Conservation (phyloP, 257 asterid genomes). For the Jasminum sambac region DNA sequence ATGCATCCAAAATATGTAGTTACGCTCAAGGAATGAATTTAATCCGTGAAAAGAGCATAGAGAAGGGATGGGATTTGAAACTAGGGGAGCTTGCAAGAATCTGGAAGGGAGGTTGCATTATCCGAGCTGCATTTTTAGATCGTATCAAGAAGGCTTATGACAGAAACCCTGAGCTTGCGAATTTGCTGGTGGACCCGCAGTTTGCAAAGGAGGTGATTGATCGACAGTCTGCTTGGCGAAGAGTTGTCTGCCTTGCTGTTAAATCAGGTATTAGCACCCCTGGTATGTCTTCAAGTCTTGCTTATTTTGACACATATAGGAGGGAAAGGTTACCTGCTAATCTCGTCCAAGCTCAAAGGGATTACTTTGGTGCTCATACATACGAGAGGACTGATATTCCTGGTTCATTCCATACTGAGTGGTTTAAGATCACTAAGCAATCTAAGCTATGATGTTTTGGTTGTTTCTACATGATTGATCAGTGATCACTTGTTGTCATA, state of each 20-base stretch:
- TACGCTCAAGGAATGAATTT: slow-evolving; percentile 81
- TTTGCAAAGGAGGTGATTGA: slow-evolving; percentile 57
- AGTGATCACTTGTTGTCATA: not conserved
- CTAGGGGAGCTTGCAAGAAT: slow-evolving; percentile 75
- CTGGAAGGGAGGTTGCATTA: slow-evolving; percentile 80
- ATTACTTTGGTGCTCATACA: slow-evolving; percentile 75
- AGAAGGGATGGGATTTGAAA: slow-evolving; percentile 64
- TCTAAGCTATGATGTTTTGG: slow-evolving; percentile 46
- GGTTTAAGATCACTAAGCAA: slow-evolving; percentile 64
- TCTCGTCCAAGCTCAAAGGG: slow-evolving; percentile 78
- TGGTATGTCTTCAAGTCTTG: slow-evolving; percentile 69
- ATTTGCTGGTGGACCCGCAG: slow-evolving; percentile 67
- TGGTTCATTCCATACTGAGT: slow-evolving; percentile 68
- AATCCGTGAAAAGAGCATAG: slow-evolving; percentile 62
- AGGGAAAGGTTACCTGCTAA: slow-evolving; percentile 66
- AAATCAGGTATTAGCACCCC: slow-evolving; percentile 69
- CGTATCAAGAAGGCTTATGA: slow-evolving; percentile 74
- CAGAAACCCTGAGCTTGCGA: slow-evolving; percentile 59
- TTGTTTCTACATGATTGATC: slow-evolving; percentile 14
- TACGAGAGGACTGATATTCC: slow-evolving; percentile 61
- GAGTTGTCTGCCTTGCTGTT: slow-evolving; percentile 66
- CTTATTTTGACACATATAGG: slow-evolving; percentile 65
- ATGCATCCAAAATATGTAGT: slow-evolving; percentile 70
- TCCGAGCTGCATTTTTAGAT: slow-evolving; percentile 68
- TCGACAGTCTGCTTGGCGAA: slow-evolving; percentile 63